A percentile compares a stretch with the other conserved stretches of the same genome.
Evolutionary conservation across 306 rosid species (phyloP).

Genomic region (Cyamopsis tetragonoloba): DNA sequence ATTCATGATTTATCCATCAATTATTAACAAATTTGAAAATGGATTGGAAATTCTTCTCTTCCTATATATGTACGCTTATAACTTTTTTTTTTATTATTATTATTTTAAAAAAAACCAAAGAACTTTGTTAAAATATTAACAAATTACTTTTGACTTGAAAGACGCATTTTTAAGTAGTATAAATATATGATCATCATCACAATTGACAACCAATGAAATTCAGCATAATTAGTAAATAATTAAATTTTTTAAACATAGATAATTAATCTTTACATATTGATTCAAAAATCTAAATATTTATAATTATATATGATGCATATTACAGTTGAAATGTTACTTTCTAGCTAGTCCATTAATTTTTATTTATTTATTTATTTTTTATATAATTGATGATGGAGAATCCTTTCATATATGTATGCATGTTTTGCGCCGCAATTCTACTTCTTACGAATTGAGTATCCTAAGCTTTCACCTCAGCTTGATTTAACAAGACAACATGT

Average conservation of each 20-base stretch:
- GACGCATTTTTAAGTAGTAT: background rate
- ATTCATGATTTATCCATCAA: background rate
- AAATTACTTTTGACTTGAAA: slow-evolving; percentile 4
- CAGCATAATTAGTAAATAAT: too few relatives aligned
- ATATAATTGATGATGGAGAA: too few relatives aligned
- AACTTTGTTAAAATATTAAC: too few relatives aligned
- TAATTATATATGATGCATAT: background rate
- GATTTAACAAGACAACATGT: background rate
- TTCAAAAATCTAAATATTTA: background rate
- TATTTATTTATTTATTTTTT: slow-evolving; percentile 7
- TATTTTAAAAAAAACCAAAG: too few relatives aligned
- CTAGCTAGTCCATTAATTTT: background rate
- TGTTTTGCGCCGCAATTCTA: slow-evolving; percentile 54
- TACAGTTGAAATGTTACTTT: slow-evolving; percentile 19
- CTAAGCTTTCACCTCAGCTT: slow-evolving; percentile 11
- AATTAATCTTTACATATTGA: background rate
- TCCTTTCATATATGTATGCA: too few relatives aligned
- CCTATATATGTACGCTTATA: too few relatives aligned
- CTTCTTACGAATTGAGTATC: background rate
- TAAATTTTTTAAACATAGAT: too few relatives aligned
- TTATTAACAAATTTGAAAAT: slow-evolving; percentile 23
- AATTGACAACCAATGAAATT: too few relatives aligned
- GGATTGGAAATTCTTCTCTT: too few relatives aligned
- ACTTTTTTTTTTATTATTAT: too few relatives aligned
- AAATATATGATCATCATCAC: background rate